Evolutionary conservation across 169 alveolate genomes (phyloP).

Genomic region (Plasmodium vinckei): DNA sequence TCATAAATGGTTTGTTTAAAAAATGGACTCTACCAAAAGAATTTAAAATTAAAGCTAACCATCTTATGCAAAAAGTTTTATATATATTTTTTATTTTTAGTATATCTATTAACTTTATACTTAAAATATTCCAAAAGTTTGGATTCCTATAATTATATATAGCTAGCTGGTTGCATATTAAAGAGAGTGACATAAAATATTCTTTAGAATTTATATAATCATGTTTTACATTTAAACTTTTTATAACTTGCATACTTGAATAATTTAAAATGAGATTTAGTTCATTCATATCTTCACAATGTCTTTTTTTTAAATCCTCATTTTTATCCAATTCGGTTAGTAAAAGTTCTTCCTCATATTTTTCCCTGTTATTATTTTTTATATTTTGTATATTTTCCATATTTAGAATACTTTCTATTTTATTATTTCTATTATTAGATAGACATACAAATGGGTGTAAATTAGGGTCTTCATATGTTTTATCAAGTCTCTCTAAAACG

Average conservation of each 20-base stretch:
- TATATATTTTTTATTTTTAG: slow-evolving; percentile 16
- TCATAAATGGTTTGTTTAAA: slow-evolving; percentile 15
- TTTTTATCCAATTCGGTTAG: too few relatives aligned
- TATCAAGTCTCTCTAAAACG: too few relatives aligned
- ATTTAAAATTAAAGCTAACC: slow-evolving; percentile 51
- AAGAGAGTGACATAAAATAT: slow-evolving; percentile 54
- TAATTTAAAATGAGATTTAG: slow-evolving; percentile 17
- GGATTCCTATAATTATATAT: slow-evolving; percentile 16
- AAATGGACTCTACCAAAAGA: slow-evolving; percentile 44
- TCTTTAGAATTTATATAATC: slow-evolving; percentile 40
- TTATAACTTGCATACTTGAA: slow-evolving; percentile 37
- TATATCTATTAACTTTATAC: slow-evolving; percentile 12
- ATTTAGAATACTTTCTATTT: too few relatives aligned
- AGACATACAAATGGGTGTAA: too few relatives aligned
- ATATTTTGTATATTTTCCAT: neutral
- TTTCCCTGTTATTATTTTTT: neutral
- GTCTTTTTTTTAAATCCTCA: neutral
- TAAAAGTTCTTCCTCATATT: neutral
- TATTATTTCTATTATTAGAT: too few relatives aligned
- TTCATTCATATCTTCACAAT: neutral
- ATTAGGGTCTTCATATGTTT: too few relatives aligned
- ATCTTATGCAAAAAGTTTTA: slow-evolving; percentile 18
- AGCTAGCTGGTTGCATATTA: slow-evolving; percentile 69
- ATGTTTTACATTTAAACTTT: slow-evolving; percentile 20
- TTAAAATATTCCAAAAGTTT: slow-evolving; percentile 24